These are phyloP conservation scores for Forsythia suspensa DNA, from an alignment of 257 asterid genomes.

Conservation along the genomic window DNA sequence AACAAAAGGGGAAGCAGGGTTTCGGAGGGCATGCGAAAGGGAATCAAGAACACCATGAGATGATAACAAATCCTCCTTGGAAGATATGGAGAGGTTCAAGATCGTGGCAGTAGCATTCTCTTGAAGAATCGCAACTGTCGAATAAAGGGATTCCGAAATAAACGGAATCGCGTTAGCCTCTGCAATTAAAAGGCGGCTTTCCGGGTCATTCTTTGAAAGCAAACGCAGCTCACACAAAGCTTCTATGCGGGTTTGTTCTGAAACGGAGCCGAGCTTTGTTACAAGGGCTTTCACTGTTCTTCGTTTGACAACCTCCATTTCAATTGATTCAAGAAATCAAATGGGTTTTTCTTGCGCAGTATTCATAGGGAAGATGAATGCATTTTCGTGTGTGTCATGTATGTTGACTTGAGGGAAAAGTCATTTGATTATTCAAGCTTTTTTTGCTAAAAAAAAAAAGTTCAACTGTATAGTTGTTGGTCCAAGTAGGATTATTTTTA, in stretches of 20 bases:
- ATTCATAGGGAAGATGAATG: not conserved
- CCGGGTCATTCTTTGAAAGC: slow-evolving; percentile 75
- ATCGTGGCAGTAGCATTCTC: slow-evolving; percentile 93
- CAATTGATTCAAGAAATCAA: slow-evolving; percentile 15
- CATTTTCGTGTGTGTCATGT: slow-evolving; percentile 1
- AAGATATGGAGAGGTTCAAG: slow-evolving; percentile 75
- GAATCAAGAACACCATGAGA: slow-evolving; percentile 86
- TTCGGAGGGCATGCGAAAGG: slow-evolving; percentile 85
- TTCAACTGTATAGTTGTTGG: slow-evolving; percentile 16
- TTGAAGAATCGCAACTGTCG: slow-evolving; percentile 54
- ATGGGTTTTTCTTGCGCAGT: not conserved
- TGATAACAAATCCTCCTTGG: slow-evolving; percentile 71
- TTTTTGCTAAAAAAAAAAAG: not conserved
- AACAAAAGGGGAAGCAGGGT: slow-evolving; percentile 67
- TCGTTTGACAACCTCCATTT: slow-evolving; percentile 71
- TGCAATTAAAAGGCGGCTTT: slow-evolving; percentile 66
- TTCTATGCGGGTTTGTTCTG: slow-evolving; percentile 75
- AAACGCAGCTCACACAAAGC: slow-evolving; percentile 86
- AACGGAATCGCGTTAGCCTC: slow-evolving; percentile 74
- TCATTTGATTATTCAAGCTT: not conserved
- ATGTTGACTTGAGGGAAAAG: slow-evolving; percentile 28
- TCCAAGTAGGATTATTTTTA: slow-evolving; percentile 11
- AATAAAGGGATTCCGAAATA: slow-evolving; percentile 78
- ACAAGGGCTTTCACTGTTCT: slow-evolving; percentile 62
- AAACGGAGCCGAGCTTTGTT: slow-evolving; percentile 76